Conservation (phyloP, 2,329 filamentous ascomycete species). For the Trichophyton simii region DNA sequence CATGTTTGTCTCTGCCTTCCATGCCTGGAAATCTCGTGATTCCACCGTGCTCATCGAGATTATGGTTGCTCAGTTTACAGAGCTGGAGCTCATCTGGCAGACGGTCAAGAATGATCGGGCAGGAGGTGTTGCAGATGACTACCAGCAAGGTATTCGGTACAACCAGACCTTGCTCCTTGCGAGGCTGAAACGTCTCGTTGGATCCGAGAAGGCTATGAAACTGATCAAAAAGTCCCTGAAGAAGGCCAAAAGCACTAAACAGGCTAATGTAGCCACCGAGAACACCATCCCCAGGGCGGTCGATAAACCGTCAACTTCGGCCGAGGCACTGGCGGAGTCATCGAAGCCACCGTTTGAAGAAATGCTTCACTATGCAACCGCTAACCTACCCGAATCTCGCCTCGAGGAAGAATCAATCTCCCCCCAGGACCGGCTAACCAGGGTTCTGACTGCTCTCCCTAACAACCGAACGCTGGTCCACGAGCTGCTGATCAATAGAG, state of each 20-base stretch:
- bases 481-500: conserved; percentile 52
- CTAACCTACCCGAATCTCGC: conserved; percentile 19
- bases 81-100: conserved; percentile 55
- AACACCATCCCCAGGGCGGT: conserved; percentile 47
- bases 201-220: conserved; percentile 46
- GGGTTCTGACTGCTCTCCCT: conserved; percentile 48
- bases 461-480: conserved; percentile 51
- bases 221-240: conserved; percentile 49
- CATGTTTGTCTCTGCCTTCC: conserved; percentile 50
- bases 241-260: conserved; percentile 44
- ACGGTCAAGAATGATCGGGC: conserved; percentile 51
- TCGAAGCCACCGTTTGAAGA: conserved; percentile 27
- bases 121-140: conserved; percentile 51
- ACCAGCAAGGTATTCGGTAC: conserved; percentile 51
- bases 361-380: conserved; percentile 25
- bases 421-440: conserved; percentile 33
- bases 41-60: conserved; percentile 51
- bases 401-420: conserved; percentile 21
- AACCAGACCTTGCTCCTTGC: conserved; percentile 53
- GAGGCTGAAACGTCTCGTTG: conserved; percentile 49
- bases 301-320: conserved; percentile 24
- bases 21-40: conserved; percentile 53
- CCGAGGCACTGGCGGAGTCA: conserved; percentile 16
- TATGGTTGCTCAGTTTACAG: conserved; percentile 55
- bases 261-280: conserved; percentile 39